phyloP scores from a whole-genome alignment of 2,329 filamentous ascomycete species.

The Sarocladium brachiariae region DNA sequence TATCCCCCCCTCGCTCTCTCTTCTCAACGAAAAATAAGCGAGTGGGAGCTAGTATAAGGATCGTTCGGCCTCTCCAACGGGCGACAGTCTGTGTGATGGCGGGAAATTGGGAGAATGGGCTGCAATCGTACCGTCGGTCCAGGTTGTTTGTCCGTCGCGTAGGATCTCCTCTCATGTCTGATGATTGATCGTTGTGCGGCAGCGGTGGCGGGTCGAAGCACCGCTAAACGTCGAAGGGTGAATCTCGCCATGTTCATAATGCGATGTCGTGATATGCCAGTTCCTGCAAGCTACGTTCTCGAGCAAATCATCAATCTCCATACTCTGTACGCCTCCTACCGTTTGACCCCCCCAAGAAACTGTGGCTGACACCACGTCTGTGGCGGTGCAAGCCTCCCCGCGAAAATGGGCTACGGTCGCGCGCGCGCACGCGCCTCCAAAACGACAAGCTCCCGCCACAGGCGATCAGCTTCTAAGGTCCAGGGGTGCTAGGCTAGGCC shows the following conservation, averaged over 20 bases:
- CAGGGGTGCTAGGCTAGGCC: neutral
- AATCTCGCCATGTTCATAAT: neutral
- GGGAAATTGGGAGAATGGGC: neutral
- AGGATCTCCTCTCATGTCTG: neutral
- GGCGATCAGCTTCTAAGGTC: neutral
- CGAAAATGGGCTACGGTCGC: no score
- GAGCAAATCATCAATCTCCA: neutral
- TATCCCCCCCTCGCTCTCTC: no score
- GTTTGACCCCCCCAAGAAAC: neutral
- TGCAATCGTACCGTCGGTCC: constrained; percentile 8
- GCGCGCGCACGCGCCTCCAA: no score
- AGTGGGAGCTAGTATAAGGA: neutral
- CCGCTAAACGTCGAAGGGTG: neutral
- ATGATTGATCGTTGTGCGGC: neutral
- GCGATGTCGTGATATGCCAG: no score
- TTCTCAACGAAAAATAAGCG: no score
- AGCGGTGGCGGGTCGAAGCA: neutral
- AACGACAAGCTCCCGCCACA: constrained; percentile 7
- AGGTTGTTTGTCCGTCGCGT: constrained; percentile 8
- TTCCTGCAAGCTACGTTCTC: no score
- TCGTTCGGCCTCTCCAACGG: neutral
- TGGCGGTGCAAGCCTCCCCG: constrained; percentile 4
- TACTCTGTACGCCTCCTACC: neutral
- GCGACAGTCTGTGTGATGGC: neutral
- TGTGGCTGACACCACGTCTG: neutral